Conservation (phyloP, 768 basidiomycete species). For the Neoboletus magnificus region DNA sequence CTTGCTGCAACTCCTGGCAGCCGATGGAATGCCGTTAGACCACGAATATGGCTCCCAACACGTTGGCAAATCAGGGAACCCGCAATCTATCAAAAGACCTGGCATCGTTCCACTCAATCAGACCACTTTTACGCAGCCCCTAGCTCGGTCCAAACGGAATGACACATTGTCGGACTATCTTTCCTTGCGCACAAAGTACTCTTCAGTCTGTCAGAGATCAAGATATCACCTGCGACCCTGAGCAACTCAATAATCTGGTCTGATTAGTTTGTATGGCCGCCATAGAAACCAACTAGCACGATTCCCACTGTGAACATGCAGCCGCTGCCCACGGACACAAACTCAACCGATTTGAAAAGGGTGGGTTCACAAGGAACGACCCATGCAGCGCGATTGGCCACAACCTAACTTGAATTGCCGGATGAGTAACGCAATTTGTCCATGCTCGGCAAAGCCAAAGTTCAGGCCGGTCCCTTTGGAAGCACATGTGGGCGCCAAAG, state of each 20-base stretch:
- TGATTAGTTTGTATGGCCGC: background rate
- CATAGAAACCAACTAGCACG: slow-evolving; percentile 18
- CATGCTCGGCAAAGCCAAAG: slow-evolving; percentile 3
- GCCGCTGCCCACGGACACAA: background rate
- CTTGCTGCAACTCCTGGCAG: background rate
- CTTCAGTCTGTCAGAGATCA: background rate
- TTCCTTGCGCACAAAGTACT: background rate
- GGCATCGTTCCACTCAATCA: slow-evolving; percentile 5
- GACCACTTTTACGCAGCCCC: background rate
- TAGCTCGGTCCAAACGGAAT: background rate
- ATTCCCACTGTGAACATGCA: background rate
- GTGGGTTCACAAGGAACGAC: background rate
- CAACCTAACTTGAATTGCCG: background rate
- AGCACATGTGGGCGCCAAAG: slow-evolving; percentile 7
- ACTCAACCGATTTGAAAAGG: slow-evolving; percentile 3
- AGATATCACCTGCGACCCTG: background rate
- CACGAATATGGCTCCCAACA: background rate
- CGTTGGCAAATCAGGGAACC: background rate
- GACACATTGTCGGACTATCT: slow-evolving; percentile 2
- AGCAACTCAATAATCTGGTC: background rate
- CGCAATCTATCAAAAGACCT: background rate
- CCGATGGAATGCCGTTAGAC: slow-evolving; percentile 2
- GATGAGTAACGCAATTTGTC: background rate
- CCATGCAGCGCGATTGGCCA: slow-evolving; percentile 4
- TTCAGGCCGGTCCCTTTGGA: slow-evolving; percentile 1